A percentile compares a stretch with the other conserved stretches of the same genome.
These are phyloP conservation scores for Paulownia fortunei DNA, from an alignment of 257 asterid species.

Conservation along the genomic window DNA sequence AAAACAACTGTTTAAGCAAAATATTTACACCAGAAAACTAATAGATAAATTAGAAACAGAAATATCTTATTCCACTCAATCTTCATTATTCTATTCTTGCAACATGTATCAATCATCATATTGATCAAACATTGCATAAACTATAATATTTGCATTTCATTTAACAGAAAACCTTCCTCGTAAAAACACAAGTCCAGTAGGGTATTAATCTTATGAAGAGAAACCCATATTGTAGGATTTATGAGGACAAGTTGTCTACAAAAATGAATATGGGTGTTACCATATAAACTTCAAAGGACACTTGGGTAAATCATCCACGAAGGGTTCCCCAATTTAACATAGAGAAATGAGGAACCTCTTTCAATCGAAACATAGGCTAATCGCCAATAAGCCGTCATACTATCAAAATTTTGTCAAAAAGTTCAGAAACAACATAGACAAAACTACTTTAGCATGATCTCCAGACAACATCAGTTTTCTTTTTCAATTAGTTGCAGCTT, in stretches of 20 bases:
- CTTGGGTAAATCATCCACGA: conserved; percentile 6
- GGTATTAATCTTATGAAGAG: no score
- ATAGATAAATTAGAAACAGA: conserved; percentile 13
- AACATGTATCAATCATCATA: background rate
- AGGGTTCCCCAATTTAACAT: background rate
- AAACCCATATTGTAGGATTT: no score
- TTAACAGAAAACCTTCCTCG: background rate
- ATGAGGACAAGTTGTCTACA: no score
- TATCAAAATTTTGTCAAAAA: background rate
- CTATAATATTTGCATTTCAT: no score
- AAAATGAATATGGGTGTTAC: no score
- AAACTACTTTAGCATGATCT: background rate
- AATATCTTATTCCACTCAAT: background rate
- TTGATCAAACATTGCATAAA: no score
- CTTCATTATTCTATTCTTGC: background rate
- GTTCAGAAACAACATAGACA: background rate
- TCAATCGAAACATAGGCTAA: conserved; percentile 2
- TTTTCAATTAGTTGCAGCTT: conserved; percentile 10
- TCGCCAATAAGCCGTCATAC: conserved; percentile 3
- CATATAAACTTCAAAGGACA: no score
- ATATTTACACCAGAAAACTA: conserved; percentile 10
- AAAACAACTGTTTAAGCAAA: conserved; percentile 1
- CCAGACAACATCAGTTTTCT: no score
- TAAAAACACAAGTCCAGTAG: background rate
- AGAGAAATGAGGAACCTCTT: background rate